Evolutionary conservation across 257 asterid species (phyloP).

Genomic region (Verbena officinalis): DNA sequence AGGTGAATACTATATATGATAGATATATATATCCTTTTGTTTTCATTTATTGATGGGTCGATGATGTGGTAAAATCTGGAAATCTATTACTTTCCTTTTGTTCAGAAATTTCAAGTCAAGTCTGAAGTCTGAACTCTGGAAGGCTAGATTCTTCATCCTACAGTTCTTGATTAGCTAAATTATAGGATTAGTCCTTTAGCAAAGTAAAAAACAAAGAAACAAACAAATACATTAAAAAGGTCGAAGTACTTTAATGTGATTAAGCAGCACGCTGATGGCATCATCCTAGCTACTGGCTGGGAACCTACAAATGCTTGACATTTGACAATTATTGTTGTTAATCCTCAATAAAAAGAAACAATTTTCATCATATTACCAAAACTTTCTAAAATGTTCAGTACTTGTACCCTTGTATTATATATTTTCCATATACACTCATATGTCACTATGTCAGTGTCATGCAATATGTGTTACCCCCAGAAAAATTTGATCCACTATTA

Average conservation of each 20-base stretch:
- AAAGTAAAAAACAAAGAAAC: not conserved
- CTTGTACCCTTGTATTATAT: too few species aligned
- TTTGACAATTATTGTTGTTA: not conserved
- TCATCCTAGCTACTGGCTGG: constrained; percentile 13
- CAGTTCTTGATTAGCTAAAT: not conserved
- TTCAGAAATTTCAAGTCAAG: not conserved
- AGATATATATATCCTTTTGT: too few species aligned
- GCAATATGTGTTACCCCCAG: too few species aligned
- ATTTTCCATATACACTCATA: too few species aligned
- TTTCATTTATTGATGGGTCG: not conserved
- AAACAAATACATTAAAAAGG: not conserved
- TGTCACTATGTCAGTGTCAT: too few species aligned
- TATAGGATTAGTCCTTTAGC: not conserved
- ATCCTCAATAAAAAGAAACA: not conserved
- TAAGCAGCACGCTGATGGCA: not conserved
- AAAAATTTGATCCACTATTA: too few species aligned
- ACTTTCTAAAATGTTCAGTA: too few species aligned
- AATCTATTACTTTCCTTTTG: too few species aligned
- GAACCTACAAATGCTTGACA: not conserved
- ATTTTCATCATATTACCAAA: not conserved
- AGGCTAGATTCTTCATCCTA: not conserved
- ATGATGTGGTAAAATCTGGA: not conserved
- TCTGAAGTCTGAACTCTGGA: too few species aligned
- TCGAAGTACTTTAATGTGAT: not conserved
- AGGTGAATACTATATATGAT: too few species aligned